Base-by-base conservation (phyloP, 2,329 filamentous ascomycete genomes). In the Dothideomycetes sp. region DNA sequence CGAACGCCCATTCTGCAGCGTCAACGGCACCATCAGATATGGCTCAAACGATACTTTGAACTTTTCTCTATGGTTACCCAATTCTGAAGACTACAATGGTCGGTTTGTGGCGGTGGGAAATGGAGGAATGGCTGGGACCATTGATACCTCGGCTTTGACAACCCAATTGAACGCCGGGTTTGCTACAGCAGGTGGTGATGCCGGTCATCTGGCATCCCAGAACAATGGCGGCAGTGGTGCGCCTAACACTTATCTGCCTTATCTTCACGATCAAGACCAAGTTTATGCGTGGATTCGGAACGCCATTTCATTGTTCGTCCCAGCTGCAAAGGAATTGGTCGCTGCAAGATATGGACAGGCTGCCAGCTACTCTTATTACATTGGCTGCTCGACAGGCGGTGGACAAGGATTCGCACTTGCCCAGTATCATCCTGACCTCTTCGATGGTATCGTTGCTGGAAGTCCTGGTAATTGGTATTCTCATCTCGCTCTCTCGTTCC, bases 391-490 rank as follows among this genome's bases (percentile, higher is more conserved):
- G 0, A 65, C 63, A 3, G 64, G 63, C 6, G 64, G 64, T 7
- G 58, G 58, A 5, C 63, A 67, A 51, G 64, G 51, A 1, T 63
- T 62, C 43, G 60, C 64, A 18, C 47, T 63, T n/a, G 61, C 62
- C 3, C 59, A 65, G 36, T 60, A 50, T 12, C 58, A 65, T 41
- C 63, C 64, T 0, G 48, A 58, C 1, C 51, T 66, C 4, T 67
- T 68, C 30, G 62, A 67, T 45, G 64, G 65, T 2, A 65, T 68
- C 5, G 50, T 59, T 25, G 64, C 61, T 7, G 62, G 62, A 11
- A 55, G 52, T 22, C 64, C 64, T 4, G 64, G 61, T 0, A 59
- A 62, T 32, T 64, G 56, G 55, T 63, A 61, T 33, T 56, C 54
- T 1, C 54, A 57, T 39, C 46, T 56, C 9, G 52, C 51, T 1